Percentiles rank a stretch among this genome's conserved stretches.
These are phyloP conservation scores for Oryza glumipatula DNA, from an alignment of 176 grass and related monocot genomes.

Conservation along the genomic window DNA sequence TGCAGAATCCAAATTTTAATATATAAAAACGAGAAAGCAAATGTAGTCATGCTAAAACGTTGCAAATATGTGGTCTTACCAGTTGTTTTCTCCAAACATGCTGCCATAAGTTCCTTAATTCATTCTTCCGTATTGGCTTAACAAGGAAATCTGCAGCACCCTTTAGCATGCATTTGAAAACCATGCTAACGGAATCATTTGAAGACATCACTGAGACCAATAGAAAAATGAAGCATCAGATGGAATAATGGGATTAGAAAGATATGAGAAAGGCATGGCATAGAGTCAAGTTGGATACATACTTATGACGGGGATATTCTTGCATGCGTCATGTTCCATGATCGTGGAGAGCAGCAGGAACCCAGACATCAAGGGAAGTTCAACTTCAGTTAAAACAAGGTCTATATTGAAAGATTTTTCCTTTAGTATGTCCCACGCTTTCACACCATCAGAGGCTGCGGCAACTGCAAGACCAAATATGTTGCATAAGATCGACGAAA, in stretches of 20 bases:
- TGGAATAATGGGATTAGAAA: slow-evolving; percentile 3
- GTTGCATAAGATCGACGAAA: slow-evolving; percentile 11
- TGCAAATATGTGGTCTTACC: slow-evolving; percentile 48
- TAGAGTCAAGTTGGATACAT: slow-evolving; percentile 28
- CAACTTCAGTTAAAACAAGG: slow-evolving; percentile 95
- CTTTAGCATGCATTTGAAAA: slow-evolving; percentile 99
- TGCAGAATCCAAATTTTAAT: background rate
- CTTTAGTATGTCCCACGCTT: slow-evolving; percentile 85
- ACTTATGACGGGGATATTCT: slow-evolving; percentile 99
- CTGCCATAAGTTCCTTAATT: slow-evolving; percentile 93
- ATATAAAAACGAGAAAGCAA: background rate
- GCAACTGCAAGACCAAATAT: slow-evolving; percentile 54
- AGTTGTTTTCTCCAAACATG: slow-evolving; percentile 98
- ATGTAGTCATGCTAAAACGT: slow-evolving; percentile 15
- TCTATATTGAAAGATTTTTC: slow-evolving; percentile 88
- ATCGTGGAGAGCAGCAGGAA: slow-evolving; percentile 89
- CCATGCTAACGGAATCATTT: slow-evolving; percentile 87
- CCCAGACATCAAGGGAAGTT: slow-evolving; percentile 87
- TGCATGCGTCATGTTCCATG: slow-evolving; percentile 88
- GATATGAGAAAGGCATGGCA: slow-evolving; percentile 2
- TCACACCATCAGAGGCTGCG: slow-evolving; percentile 72
- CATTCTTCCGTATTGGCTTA: slow-evolving; percentile 96
- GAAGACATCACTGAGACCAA: slow-evolving; percentile 96
- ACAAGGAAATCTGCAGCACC: slow-evolving; percentile 96
- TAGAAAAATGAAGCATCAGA: slow-evolving; percentile 8